Evolutionary conservation across 2,329 filamentous ascomycete genomes (phyloP), one percentile per base, ranked within the genome.

Genomic region (Hypoxylon rubiginosum): DNA sequence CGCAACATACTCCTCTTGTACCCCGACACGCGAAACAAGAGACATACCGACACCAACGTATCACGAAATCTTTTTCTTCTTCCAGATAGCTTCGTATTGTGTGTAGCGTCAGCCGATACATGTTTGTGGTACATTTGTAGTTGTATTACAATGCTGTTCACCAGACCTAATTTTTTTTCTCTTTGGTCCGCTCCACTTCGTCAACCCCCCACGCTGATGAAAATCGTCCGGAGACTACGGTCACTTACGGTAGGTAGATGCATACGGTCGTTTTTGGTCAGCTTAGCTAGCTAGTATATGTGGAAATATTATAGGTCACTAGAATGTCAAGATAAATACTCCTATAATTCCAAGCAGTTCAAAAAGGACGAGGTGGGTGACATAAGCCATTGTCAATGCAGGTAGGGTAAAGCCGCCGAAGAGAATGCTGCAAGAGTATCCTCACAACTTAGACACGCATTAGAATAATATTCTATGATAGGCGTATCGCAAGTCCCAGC

Each of bases 1-100:
- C 58, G 21, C 53, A 58, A 64, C 65, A 52, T 49, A 13, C 11
- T 58, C 45, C 46, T 24, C 59, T 68, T 55, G 58, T 68, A 62
- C 60, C n/a, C 57, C 58, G 63, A 48, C 54, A 62, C 41, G 48
- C 51, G 55, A 66, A 49, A 60, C 62, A 68, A 32, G 51, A 65
- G 51, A 59, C 50, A 26, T 68, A 53, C 54, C 45, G 58, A 59
- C 28, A 56, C 41, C 32, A 52, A 59, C 9, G 62, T 66, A 60
- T 26, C 62, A 66, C 66, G 51, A 53, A 10, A 52, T 56, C 17
- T 26, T 24, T 48, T 63, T 36, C 41, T 24, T 50, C 56, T 30
- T 3, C 39, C 39, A 41, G 10, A 13, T 61, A 54, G 41, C 50
- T 51, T 65, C 58, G 54, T 17, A n/a, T 53, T 34, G 46, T 48